Conservation (phyloP, 345 rosid genomes). For the Schrenkiella parvula region DNA sequence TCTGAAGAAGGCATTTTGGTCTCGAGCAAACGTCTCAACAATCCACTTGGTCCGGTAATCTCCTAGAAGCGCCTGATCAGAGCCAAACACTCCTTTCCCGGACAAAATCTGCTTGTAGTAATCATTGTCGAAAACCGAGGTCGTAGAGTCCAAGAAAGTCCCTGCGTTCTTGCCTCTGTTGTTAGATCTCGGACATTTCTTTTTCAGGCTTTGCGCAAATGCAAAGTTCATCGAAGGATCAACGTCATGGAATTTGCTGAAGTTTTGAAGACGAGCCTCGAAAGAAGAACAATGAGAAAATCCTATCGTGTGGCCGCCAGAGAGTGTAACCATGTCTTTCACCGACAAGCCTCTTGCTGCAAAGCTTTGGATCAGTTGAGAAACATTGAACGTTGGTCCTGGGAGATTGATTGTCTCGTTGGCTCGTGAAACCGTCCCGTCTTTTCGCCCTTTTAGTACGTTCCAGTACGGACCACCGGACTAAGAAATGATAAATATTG, state of each 20-base stretch:
- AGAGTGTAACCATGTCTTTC: conserved; percentile 74
- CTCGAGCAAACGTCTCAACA: conserved; percentile 52
- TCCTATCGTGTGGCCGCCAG: conserved; percentile 78
- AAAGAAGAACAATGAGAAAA: conserved; percentile 89
- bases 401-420: conserved; percentile 62
- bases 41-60: conserved; percentile 57
- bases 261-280: conserved; percentile 52
- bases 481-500: conserved; percentile 30
- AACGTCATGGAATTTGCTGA: conserved; percentile 46
- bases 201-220: conserved; percentile 43
- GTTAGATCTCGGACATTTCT: conserved; percentile 43
- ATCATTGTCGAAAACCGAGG: conserved; percentile 55
- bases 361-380: conserved; percentile 71
- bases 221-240: conserved; percentile 60
- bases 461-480: conserved; percentile 75
- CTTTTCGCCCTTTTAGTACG: conserved; percentile 75
- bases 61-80: conserved; percentile 54
- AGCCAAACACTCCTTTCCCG: conserved; percentile 61
- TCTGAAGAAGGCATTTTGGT: conserved; percentile 58
- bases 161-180: conserved; percentile 56
- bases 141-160: conserved; percentile 56
- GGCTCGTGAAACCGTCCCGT: conserved; percentile 65
- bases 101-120: conserved; percentile 57
- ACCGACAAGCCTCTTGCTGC: conserved; percentile 57
- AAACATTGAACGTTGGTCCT: conserved; percentile 60